These are phyloP conservation scores for Catharanthus roseus DNA, from an alignment of 257 asterid species.

Conservation along the genomic window DNA sequence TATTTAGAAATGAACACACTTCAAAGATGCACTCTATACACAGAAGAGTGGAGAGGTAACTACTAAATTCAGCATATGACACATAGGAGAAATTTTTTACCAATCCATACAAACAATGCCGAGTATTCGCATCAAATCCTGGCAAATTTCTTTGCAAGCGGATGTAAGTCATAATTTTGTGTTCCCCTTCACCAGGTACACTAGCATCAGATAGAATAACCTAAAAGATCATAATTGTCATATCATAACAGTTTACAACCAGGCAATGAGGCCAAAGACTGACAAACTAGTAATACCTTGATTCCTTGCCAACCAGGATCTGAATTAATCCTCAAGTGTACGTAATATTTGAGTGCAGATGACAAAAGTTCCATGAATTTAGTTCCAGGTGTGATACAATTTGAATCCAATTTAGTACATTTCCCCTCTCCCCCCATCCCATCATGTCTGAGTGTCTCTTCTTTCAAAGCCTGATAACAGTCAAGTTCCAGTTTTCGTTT, in stretches of 20 bases:
- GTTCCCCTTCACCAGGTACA: slow-evolving; percentile 88
- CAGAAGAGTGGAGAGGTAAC: not conserved
- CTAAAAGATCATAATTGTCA: slow-evolving; percentile 25
- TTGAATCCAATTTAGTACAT: slow-evolving; percentile 43
- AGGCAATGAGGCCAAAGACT: not conserved
- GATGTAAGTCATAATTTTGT: slow-evolving; percentile 65
- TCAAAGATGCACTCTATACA: not conserved
- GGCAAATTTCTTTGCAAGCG: slow-evolving; percentile 73
- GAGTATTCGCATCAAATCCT: slow-evolving; percentile 68
- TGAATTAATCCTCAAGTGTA: slow-evolving; percentile 39
- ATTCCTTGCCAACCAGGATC: slow-evolving; percentile 60
- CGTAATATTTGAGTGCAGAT: slow-evolving; percentile 45
- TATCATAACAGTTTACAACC: not conserved
- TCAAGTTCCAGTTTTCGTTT: slow-evolving; percentile 2
- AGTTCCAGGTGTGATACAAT: slow-evolving; percentile 75
- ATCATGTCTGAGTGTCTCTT: slow-evolving; percentile 14
- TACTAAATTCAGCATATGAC: not conserved
- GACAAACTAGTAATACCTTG: slow-evolving; percentile 36
- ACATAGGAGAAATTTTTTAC: slow-evolving; percentile 23
- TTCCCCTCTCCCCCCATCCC: slow-evolving; percentile 12
- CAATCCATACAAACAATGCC: slow-evolving; percentile 73
- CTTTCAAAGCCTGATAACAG: slow-evolving; percentile 33
- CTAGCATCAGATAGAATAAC: slow-evolving; percentile 74
- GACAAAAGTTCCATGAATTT: slow-evolving; percentile 57
- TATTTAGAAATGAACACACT: not conserved